Conservation (phyloP, 345 rosid genomes). For the Hirschfeldia incana region DNA sequence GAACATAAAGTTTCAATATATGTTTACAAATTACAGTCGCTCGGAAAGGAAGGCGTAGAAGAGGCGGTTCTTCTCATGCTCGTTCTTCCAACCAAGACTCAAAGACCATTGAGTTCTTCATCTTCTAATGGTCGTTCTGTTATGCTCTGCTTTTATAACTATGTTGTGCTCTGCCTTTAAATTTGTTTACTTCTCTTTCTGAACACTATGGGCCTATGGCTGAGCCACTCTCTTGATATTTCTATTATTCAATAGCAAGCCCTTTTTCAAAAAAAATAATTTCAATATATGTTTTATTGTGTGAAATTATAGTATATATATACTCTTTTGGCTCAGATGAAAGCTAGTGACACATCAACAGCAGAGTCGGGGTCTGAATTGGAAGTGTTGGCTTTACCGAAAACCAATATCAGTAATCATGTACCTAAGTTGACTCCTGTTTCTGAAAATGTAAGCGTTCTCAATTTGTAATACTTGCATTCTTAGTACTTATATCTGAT, state of each 20-base stretch:
- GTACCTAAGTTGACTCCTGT: constrained; percentile 71
- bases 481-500: background rate
- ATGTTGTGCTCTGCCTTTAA: background rate
- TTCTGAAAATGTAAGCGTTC: constrained; percentile 65
- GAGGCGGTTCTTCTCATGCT: too few relatives aligned
- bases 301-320: constrained; percentile 5
- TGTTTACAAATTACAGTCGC: background rate
- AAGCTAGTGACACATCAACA: constrained; percentile 73
- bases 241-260: too few relatives aligned
- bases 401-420: constrained; percentile 41
- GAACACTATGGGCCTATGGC: constrained; percentile 30
- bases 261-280: background rate
- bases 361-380: constrained; percentile 88
- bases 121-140: constrained; percentile 14
- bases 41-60: too few relatives aligned
- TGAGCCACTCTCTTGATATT: constrained; percentile 11
- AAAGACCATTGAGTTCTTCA: too few relatives aligned
- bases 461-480: background rate
- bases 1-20: background rate
- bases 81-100: constrained; percentile 21
- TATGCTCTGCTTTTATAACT: constrained; percentile 49
- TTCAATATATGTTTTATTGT: too few relatives aligned
- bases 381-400: constrained; percentile 69
- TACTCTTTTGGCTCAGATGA: constrained; percentile 46
- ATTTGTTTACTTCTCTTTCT: too few relatives aligned